phyloP scores from a whole-genome alignment of 2,329 filamentous ascomycete genomes.

The Cryphonectria radicalis region DNA sequence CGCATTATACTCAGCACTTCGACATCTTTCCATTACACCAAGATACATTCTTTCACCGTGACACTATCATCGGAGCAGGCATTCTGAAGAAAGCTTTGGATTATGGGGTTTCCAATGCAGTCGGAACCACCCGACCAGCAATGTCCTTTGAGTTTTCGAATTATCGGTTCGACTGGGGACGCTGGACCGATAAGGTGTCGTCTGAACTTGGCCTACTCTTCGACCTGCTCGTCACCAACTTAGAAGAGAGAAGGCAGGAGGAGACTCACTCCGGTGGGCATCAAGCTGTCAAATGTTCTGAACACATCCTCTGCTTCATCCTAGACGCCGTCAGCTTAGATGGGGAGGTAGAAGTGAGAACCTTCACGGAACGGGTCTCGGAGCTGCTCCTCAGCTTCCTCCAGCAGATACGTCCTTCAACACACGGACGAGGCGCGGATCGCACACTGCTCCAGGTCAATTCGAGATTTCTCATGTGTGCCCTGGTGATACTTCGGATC shows the following conservation, averaged over 20 bases:
- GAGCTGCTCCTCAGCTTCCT: constrained; percentile 44
- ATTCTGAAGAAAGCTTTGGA: constrained; percentile 47
- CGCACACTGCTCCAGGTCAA: constrained; percentile 43
- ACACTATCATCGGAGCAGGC: constrained; percentile 62
- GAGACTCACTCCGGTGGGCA: constrained; percentile 29
- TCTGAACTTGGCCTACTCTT: constrained; percentile 66
- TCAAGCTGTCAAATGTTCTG: constrained; percentile 28
- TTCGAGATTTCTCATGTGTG: constrained; percentile 44
- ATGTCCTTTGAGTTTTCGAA: constrained; percentile 52
- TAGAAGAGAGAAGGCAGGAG: constrained; percentile 35
- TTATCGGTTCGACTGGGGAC: constrained; percentile 56
- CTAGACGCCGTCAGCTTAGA: constrained; percentile 48
- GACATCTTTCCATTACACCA: constrained; percentile 62
- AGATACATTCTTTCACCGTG: constrained; percentile 63
- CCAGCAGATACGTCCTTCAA: constrained; percentile 6
- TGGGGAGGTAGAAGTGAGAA: constrained; percentile 40
- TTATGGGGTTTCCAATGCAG: neutral
- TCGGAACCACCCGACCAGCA: constrained; percentile 38
- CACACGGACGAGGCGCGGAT: constrained; percentile 32
- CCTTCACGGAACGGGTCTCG: constrained; percentile 49
- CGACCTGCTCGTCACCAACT: constrained; percentile 59
- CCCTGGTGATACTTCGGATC: constrained; percentile 47
- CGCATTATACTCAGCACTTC: constrained; percentile 65
- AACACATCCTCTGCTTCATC: constrained; percentile 55
- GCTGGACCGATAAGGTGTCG: constrained; percentile 61